phyloP scores from a whole-genome alignment of 1,284 basidiomycete genomes.

The Chondrostereum purpureum region DNA sequence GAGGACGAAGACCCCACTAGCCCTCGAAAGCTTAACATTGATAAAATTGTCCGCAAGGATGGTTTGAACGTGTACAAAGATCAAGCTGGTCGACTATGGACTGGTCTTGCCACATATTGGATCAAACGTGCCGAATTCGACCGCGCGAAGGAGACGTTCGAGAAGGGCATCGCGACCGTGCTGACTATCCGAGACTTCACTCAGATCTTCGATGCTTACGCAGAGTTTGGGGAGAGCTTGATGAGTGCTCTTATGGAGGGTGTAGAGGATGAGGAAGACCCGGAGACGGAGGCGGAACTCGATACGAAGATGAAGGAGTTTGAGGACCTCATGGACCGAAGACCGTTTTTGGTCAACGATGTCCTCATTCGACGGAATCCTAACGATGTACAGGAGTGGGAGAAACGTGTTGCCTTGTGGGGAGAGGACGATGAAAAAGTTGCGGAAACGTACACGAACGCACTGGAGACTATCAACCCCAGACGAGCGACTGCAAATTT shows the following conservation, averaged over 20 bases:
- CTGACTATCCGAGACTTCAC: constrained; percentile 97
- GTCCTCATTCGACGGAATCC: constrained; percentile 92
- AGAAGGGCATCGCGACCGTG: constrained; percentile 78
- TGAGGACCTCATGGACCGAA: constrained; percentile 89
- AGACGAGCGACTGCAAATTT: constrained; percentile 90
- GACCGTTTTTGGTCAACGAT: constrained; percentile 96
- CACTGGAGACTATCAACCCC: constrained; percentile 85
- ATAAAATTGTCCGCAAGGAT: constrained; percentile 78
- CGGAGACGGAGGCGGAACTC: constrained; percentile 81
- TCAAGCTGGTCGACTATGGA: constrained; percentile 95
- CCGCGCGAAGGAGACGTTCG: constrained; percentile 81
- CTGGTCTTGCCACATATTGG: constrained; percentile 96
- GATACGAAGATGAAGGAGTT: constrained; percentile 91
- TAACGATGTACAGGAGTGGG: constrained; percentile 99
- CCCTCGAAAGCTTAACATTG: constrained; percentile 77
- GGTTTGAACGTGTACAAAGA: constrained; percentile 90
- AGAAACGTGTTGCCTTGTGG: constrained; percentile 93
- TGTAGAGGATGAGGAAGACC: constrained; percentile 73
- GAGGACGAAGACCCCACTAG: constrained; percentile 81
- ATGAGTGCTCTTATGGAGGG: constrained; percentile 91
- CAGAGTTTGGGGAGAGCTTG: constrained; percentile 89
- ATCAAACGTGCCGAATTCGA: constrained; percentile 96
- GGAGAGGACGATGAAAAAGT: constrained; percentile 94
- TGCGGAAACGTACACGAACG: constrained; percentile 87
- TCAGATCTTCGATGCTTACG: constrained; percentile 96